Percentiles rank a stretch among this genome's conserved stretches.
phyloP scores from a whole-genome alignment of 768 basidiomycete species.

The Clavulina sp. region DNA sequence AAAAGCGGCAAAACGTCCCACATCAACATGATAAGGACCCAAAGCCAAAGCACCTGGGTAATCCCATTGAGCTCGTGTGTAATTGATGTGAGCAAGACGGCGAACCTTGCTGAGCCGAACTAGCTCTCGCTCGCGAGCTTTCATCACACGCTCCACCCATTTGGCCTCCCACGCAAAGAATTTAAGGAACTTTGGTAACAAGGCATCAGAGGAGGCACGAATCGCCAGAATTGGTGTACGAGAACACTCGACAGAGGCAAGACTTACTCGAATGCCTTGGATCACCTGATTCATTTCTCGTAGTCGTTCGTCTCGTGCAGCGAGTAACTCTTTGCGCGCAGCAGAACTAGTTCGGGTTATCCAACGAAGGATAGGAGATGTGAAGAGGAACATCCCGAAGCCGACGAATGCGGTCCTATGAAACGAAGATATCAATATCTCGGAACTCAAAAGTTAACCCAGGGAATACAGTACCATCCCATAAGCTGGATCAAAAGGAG shows the following conservation, averaged over 20 bases:
- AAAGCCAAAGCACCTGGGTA: conserved; percentile 19
- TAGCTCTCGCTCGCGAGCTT: conserved; percentile 49
- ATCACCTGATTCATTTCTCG: conserved; percentile 63
- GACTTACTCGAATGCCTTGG: too few species aligned
- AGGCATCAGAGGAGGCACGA: conserved; percentile 25
- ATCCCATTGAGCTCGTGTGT: conserved; percentile 70
- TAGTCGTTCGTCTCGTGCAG: conserved; percentile 64
- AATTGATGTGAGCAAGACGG: too few species aligned
- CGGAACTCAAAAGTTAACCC: too few species aligned
- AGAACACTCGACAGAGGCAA: neutral
- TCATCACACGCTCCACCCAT: conserved; percentile 24
- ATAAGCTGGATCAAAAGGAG: neutral
- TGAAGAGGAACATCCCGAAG: conserved; percentile 44
- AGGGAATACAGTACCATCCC: neutral
- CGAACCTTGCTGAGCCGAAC: too few species aligned
- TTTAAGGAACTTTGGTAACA: conserved; percentile 15
- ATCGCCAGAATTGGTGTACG: neutral
- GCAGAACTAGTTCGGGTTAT: neutral
- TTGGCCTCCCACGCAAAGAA: conserved; percentile 23
- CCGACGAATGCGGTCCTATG: conserved; percentile 59
- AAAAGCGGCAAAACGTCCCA: conserved; percentile 65
- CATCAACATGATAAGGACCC: conserved; percentile 43
- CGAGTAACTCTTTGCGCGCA: conserved; percentile 35
- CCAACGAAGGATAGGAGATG: too few species aligned
- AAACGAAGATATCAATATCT: too few species aligned